These are phyloP conservation scores for Penicillium goetzii DNA, from an alignment of 495 filamentous ascomycete genomes.

Conservation along the genomic window DNA sequence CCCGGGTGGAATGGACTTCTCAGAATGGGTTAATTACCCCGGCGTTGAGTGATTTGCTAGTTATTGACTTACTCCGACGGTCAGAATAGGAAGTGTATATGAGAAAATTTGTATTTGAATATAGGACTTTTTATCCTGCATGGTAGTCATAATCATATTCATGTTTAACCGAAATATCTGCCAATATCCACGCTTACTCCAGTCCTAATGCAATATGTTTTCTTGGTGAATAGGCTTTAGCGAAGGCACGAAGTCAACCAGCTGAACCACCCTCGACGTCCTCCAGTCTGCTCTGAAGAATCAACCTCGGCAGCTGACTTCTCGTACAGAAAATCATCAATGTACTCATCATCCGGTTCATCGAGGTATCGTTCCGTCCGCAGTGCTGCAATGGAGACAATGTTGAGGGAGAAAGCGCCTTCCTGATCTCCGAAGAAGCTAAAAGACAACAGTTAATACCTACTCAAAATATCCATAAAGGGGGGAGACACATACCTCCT, in stretches of 20 bases:
- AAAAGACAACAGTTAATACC: constrained; percentile 15
- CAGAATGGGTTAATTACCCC: constrained; percentile 51
- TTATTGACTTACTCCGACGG: constrained; percentile 10
- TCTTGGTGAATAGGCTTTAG: not conserved
- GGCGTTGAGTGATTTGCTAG: constrained; percentile 27
- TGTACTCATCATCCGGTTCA: constrained; percentile 18
- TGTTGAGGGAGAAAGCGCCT: constrained; percentile 64
- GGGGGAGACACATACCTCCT: constrained; percentile 61
- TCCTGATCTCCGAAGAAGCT: constrained; percentile 79
- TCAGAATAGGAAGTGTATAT: constrained; percentile 10
- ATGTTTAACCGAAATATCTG: not conserved
- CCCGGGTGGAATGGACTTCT: constrained; percentile 46
- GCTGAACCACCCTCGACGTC: constrained; percentile 19
- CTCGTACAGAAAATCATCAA: constrained; percentile 20
- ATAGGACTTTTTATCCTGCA: not conserved
- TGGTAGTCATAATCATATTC: not conserved
- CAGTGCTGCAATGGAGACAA: constrained; percentile 56
- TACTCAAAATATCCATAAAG: not conserved
- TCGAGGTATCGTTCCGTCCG: constrained; percentile 27
- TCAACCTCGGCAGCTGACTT: not conserved
- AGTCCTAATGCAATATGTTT: not conserved
- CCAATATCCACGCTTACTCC: not conserved
- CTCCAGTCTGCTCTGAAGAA: not conserved
- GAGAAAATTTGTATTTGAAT: constrained; percentile 2
- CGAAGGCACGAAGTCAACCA: constrained; percentile 23